A percentile compares a stretch with the other conserved stretches of the same genome.
phyloP scores from a whole-genome alignment of 306 rosid genomes.

The Casuarina glauca region DNA sequence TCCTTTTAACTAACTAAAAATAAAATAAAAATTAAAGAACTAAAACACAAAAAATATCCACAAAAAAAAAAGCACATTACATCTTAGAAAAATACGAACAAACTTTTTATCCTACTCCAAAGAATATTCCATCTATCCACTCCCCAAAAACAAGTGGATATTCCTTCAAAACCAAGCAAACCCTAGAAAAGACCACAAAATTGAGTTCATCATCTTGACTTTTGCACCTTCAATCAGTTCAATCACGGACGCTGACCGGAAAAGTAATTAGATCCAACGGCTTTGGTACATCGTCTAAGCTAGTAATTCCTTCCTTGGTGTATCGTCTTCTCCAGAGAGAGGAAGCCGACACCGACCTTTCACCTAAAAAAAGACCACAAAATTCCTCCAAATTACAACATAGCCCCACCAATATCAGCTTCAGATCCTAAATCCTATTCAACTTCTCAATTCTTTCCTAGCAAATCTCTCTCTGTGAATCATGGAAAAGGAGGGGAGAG shows the following conservation, averaged over 20 bases:
- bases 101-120: neutral
- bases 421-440: conserved; percentile 20
- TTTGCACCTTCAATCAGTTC: neutral
- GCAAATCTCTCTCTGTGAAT: conserved; percentile 30
- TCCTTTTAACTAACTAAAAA: too few relatives aligned
- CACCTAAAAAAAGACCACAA: conserved; percentile 12
- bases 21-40: too few relatives aligned
- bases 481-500: conserved; percentile 59
- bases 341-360: conserved; percentile 30
- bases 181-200: neutral
- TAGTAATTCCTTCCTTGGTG: conserved; percentile 24
- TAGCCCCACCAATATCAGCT: neutral
- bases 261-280: conserved; percentile 16
- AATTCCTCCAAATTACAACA: conserved; percentile 31
- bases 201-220: neutral
- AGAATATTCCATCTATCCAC: neutral
- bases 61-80: too few relatives aligned
- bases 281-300: neutral
- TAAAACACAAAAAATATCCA: too few relatives aligned
- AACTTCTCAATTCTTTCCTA: conserved; percentile 12
- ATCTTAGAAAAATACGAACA: too few relatives aligned
- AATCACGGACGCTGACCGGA: neutral
- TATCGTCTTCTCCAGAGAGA: conserved; percentile 41
- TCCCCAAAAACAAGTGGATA: too few relatives aligned
- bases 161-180: neutral